A percentile compares a stretch with the other conserved stretches of the same genome.
phyloP scores from a whole-genome alignment of 345 rosid genomes.

The Psidium guajava region DNA sequence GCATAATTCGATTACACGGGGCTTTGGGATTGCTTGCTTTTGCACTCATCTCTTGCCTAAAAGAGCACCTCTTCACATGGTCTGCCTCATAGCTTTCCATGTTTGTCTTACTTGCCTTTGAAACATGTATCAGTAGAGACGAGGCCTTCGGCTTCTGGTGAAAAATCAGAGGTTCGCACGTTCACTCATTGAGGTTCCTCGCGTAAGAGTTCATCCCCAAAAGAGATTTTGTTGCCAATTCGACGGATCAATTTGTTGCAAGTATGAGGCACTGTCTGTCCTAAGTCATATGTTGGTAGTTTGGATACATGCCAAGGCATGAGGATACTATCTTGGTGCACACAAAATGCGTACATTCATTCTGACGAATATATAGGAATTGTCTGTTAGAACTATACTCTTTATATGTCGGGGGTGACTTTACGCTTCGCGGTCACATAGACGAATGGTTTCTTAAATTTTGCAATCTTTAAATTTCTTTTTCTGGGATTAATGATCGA shows the following conservation, averaged over 20 bases:
- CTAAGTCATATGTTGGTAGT: not conserved
- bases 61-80: not conserved
- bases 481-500: not conserved
- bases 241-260: not conserved
- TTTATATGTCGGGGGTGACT: not conserved
- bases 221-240: not conserved
- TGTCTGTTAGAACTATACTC: not conserved
- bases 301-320: not conserved
- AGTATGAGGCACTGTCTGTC: too few relatives aligned
- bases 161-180: not conserved
- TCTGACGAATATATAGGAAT: not conserved
- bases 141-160: not conserved
- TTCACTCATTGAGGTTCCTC: not conserved
- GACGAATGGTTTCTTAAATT: not conserved
- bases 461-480: not conserved
- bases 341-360: not conserved
- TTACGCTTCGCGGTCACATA: not conserved
- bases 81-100: not conserved
- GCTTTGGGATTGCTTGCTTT: not conserved
- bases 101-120: constrained; percentile 3
- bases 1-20: not conserved
- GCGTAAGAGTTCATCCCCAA: not conserved
- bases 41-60: not conserved
- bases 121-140: not conserved
- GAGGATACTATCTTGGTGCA: not conserved